These are phyloP conservation scores for Phytophthora ramorum DNA, from an alignment of 352 stramenopile genomes.

Conservation along the genomic window DNA sequence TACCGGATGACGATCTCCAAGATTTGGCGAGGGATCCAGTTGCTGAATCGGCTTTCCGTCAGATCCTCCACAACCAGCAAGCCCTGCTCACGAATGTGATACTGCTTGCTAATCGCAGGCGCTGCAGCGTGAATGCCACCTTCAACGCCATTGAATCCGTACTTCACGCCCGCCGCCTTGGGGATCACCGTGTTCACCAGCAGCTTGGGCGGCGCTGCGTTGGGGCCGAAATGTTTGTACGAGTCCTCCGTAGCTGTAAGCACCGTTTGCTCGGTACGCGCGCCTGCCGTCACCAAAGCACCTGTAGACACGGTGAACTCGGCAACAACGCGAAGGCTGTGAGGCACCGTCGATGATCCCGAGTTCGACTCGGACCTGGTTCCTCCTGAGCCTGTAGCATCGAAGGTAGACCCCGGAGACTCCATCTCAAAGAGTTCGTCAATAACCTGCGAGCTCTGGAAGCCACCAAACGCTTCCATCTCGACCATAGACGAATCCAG, in stretches of 20 bases:
- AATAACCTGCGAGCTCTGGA: slow-evolving; percentile 61
- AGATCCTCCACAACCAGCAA: slow-evolving; percentile 86
- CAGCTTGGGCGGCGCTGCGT: slow-evolving; percentile 68
- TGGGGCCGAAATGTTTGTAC: slow-evolving; percentile 72
- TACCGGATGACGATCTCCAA: slow-evolving; percentile 82
- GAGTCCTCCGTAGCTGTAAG: slow-evolving; percentile 74
- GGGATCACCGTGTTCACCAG: slow-evolving; percentile 83
- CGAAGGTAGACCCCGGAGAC: slow-evolving; percentile 53
- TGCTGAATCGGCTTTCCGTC: slow-evolving; percentile 85
- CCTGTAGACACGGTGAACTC: slow-evolving; percentile 82
- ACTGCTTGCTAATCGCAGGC: slow-evolving; percentile 85
- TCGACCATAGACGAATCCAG: slow-evolving; percentile 63
- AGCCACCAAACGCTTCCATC: slow-evolving; percentile 40
- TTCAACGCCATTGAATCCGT: slow-evolving; percentile 62
- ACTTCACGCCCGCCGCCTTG: slow-evolving; percentile 70
- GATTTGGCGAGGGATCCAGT: slow-evolving; percentile 84
- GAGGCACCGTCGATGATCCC: slow-evolving; percentile 23
- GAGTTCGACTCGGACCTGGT: slow-evolving; percentile 41
- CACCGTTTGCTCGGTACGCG: slow-evolving; percentile 65
- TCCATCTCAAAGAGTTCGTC: slow-evolving; percentile 87
- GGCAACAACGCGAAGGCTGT: slow-evolving; percentile 64
- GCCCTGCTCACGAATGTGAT: slow-evolving; percentile 85
- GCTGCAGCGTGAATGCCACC: slow-evolving; percentile 52
- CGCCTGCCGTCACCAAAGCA: slow-evolving; percentile 65
- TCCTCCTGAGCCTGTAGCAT: slow-evolving; percentile 32